A percentile compares a stretch with the other conserved stretches of the same genome.
These are phyloP conservation scores for Benincasa hispida DNA, from an alignment of 306 rosid species.

Conservation along the genomic window DNA sequence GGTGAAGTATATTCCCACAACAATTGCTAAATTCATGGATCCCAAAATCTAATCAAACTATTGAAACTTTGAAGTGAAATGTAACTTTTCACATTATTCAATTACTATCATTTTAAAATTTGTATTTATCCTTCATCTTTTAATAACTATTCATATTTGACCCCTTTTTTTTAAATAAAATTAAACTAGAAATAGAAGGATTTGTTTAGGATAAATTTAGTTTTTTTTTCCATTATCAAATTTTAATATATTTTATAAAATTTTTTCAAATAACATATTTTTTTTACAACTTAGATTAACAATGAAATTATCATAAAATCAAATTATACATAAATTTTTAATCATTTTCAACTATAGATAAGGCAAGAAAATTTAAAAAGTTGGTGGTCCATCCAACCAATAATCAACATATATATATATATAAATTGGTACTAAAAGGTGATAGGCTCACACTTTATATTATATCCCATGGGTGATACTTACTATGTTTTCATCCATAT, in stretches of 20 bases:
- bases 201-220: neutral
- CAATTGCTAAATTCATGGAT: too few relatives aligned
- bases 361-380: neutral
- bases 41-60: too few relatives aligned
- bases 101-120: neutral
- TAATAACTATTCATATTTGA: neutral
- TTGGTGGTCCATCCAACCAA: neutral
- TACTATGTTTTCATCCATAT: too few relatives aligned
- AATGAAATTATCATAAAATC: neutral
- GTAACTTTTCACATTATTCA: too few relatives aligned
- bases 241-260: neutral
- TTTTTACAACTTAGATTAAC: neutral
- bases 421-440: too few relatives aligned
- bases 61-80: too few relatives aligned
- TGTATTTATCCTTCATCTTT: neutral
- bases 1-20: neutral
- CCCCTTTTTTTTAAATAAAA: neutral
- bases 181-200: too few relatives aligned
- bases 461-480: too few relatives aligned
- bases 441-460: too few relatives aligned
- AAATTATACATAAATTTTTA: too few relatives aligned
- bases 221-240: neutral
- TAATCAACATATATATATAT: too few relatives aligned
- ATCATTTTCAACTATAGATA: neutral
- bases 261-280: neutral